phyloP scores from a whole-genome alignment of 2,329 filamentous ascomycete species.

The Cryphonectria japonica region DNA sequence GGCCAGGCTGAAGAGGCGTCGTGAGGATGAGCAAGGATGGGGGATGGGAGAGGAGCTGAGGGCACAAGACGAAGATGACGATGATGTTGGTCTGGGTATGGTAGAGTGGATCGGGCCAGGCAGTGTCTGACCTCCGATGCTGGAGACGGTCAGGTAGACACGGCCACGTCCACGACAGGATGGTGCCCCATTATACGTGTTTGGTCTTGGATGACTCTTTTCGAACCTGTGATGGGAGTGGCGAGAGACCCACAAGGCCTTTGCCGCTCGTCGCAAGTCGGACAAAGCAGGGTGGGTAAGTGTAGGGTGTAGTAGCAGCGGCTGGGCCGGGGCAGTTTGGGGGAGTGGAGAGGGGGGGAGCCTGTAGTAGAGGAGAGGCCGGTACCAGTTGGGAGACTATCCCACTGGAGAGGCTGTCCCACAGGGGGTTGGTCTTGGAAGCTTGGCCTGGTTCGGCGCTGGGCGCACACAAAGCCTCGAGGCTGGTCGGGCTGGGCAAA shows the following conservation, averaged over 20 bases:
- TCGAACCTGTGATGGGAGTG: conserved; percentile 27
- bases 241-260: conserved; percentile 27
- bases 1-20: conserved; percentile 20
- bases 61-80: conserved; percentile 16
- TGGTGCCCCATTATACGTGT: conserved; percentile 25
- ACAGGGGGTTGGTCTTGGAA: neutral
- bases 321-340: conserved; percentile 3
- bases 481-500: neutral
- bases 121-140: conserved; percentile 27
- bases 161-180: conserved; percentile 25
- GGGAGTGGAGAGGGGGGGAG: neutral
- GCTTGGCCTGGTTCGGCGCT: neutral
- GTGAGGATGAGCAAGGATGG: conserved; percentile 3
- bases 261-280: conserved; percentile 28
- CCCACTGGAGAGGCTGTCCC: neutral
- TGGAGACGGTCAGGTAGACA: conserved; percentile 29
- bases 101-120: conserved; percentile 12
- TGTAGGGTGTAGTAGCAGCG: conserved; percentile 4
- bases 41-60: conserved; percentile 2
- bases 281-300: conserved; percentile 13
- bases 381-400: conserved; percentile 7
- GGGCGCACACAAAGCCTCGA: neutral
- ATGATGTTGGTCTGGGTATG: conserved; percentile 16
- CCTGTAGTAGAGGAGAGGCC: conserved; percentile 8
- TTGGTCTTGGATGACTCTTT: conserved; percentile 35